Percentiles rank a stretch among this genome's conserved stretches.
These are phyloP conservation scores for Rehmannia glutinosa DNA, from an alignment of 257 asterid species.

Conservation along the genomic window DNA sequence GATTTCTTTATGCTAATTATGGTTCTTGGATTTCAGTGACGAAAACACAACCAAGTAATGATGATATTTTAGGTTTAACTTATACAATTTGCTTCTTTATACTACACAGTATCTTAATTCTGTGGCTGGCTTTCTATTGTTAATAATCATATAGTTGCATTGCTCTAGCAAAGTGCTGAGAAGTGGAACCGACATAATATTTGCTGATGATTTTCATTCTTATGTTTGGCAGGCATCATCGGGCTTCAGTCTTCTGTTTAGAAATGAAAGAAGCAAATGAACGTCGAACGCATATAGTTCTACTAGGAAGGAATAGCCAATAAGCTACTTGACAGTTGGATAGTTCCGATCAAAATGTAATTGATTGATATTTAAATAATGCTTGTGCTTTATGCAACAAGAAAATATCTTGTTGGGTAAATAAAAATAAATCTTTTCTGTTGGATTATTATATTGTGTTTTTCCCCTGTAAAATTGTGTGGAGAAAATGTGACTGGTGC, in stretches of 20 bases:
- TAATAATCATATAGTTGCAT: neutral
- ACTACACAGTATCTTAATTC: neutral
- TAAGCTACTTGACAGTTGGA: neutral
- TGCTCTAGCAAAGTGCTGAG: neutral
- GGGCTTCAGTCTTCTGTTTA: slow-evolving; percentile 86
- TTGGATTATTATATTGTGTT: too few relatives aligned
- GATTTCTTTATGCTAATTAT: too few relatives aligned
- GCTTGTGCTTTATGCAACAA: too few relatives aligned
- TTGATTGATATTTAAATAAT: too few relatives aligned
- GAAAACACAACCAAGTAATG: too few relatives aligned
- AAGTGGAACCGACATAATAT: neutral
- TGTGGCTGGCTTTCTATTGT: neutral
- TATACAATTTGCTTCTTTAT: too few relatives aligned
- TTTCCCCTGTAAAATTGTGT: too few relatives aligned
- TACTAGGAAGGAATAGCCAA: neutral
- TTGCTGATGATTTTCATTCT: slow-evolving; percentile 1
- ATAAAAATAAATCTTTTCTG: too few relatives aligned
- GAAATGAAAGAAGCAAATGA: neutral
- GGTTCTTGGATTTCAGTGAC: too few relatives aligned
- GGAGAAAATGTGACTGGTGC: too few relatives aligned
- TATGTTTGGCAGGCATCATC: slow-evolving; percentile 64
- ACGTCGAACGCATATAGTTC: neutral
- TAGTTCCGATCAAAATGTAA: neutral
- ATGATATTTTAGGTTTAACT: too few relatives aligned
- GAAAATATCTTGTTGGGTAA: too few relatives aligned